These are phyloP conservation scores for Alternaria sp. DNA, from an alignment of 2,329 filamentous ascomycete species.

Conservation along the genomic window DNA sequence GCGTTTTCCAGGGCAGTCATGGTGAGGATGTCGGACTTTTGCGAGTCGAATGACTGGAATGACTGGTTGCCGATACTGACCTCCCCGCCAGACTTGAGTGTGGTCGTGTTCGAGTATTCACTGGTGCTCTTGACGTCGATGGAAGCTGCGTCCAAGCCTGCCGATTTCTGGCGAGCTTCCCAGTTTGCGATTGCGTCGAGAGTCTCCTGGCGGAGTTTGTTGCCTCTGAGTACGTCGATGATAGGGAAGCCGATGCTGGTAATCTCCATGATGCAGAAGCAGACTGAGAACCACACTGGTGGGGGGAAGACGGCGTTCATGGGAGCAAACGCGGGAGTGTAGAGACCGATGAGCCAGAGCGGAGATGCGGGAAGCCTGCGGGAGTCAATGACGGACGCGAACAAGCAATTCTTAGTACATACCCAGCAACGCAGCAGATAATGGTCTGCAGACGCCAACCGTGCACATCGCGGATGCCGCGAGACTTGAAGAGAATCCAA, in stretches of 20 bases:
- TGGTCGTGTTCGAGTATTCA: conserved; percentile 26
- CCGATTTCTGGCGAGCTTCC: conserved; percentile 36
- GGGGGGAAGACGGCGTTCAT: conserved; percentile 36
- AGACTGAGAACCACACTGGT: conserved; percentile 40
- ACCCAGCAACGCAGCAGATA: conserved; percentile 43
- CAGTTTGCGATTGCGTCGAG: conserved; percentile 42
- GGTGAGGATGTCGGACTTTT: conserved; percentile 40
- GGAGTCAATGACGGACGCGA: conserved; percentile 3
- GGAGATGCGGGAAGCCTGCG: conserved; percentile 41
- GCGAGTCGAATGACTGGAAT: conserved; percentile 32
- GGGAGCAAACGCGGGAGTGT: conserved; percentile 34
- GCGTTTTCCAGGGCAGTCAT: conserved; percentile 45
- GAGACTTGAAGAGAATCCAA: conserved; percentile 43
- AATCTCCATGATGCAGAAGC: conserved; percentile 42
- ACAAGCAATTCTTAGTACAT: conserved; percentile 3
- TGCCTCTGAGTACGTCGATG: conserved; percentile 33
- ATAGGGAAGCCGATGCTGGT: conserved; percentile 41
- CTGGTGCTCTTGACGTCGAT: conserved; percentile 20
- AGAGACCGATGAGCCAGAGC: conserved; percentile 43
- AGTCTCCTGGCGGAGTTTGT: conserved; percentile 39
- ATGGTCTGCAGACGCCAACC: conserved; percentile 44
- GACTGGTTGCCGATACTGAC: conserved; percentile 21
- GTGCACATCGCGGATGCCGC: conserved; percentile 41
- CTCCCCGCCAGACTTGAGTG: conserved; percentile 17
- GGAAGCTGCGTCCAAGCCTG: conserved; percentile 5